Evolutionary conservation across 306 rosid species (phyloP).

Genomic region (Pyrus pyrifolia): DNA sequence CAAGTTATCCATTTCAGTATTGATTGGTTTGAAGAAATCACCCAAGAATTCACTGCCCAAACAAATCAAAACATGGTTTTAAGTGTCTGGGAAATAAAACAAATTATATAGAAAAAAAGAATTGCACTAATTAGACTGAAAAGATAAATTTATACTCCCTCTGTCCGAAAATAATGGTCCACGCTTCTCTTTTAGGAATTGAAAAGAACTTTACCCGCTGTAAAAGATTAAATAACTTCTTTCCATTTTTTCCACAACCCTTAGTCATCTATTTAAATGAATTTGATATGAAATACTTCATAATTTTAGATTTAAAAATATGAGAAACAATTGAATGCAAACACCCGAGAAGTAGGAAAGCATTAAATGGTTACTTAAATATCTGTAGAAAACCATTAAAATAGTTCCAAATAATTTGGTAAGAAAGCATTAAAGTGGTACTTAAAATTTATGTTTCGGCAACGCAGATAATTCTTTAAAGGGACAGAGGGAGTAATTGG

Average conservation of each 20-base stretch:
- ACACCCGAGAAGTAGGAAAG: not conserved
- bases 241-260: not conserved
- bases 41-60: conserved; percentile 78
- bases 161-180: not conserved
- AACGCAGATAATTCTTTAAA: not conserved
- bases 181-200: not conserved
- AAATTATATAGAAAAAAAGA: not conserved
- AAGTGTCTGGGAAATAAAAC: not conserved
- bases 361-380: not conserved
- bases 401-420: not conserved
- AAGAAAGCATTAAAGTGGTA: not conserved
- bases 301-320: not conserved
- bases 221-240: not conserved
- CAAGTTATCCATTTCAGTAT: conserved; percentile 71
- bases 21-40: conserved; percentile 82
- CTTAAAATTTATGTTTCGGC: not conserved
- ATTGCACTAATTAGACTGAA: not conserved
- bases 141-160: not conserved
- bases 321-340: not conserved
- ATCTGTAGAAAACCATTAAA: not conserved
- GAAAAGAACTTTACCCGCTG: not conserved
- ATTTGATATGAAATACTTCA: not conserved
- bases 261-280: not conserved
- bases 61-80: conserved; percentile 19
- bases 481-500: not conserved